These are phyloP conservation scores for Diaporthe sp. DNA, from an alignment of 2,329 filamentous ascomycete genomes.

Conservation along the genomic window DNA sequence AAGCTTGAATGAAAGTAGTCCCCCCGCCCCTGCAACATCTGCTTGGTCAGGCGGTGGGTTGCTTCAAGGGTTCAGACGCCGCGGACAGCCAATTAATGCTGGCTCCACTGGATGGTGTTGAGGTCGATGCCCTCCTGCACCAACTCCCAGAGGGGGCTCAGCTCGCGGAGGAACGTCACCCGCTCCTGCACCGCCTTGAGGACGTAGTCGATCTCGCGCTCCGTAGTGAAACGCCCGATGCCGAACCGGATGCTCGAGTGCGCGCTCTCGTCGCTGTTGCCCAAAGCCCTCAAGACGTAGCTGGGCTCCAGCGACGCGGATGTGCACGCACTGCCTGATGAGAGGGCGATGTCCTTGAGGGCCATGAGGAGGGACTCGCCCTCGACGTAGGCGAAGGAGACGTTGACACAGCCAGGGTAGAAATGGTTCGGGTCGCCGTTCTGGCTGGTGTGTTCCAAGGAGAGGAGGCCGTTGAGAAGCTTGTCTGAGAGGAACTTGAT, in stretches of 20 bases:
- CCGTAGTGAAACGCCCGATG: slow-evolving; percentile 96
- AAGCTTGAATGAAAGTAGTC: background rate
- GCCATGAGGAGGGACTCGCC: slow-evolving; percentile 98
- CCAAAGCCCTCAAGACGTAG: slow-evolving; percentile 93
- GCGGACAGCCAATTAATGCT: slow-evolving; percentile 71
- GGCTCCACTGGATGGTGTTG: slow-evolving; percentile 97
- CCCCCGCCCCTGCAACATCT: background rate
- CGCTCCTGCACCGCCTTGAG: slow-evolving; percentile 92
- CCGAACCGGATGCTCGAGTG: slow-evolving; percentile 98
- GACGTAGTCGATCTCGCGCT: slow-evolving; percentile 96
- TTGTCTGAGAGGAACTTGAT: slow-evolving; percentile 86
- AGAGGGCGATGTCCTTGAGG: slow-evolving; percentile 95
- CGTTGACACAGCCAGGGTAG: slow-evolving; percentile 97
- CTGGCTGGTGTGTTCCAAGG: slow-evolving; percentile 90
- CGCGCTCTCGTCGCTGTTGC: slow-evolving; percentile 96
- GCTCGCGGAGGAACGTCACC: slow-evolving; percentile 91
- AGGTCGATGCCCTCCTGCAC: slow-evolving; percentile 97
- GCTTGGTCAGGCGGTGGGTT: too few relatives aligned
- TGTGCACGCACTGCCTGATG: slow-evolving; percentile 96
- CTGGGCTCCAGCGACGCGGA: slow-evolving; percentile 96
- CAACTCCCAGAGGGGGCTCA: slow-evolving; percentile 96
- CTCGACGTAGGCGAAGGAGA: slow-evolving; percentile 98
- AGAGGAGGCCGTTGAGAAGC: slow-evolving; percentile 82
- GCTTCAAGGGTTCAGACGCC: background rate
- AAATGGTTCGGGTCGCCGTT: slow-evolving; percentile 87